phyloP scores from a whole-genome alignment of 1,284 basidiomycete genomes.

The Apiotrichum brassicae region DNA sequence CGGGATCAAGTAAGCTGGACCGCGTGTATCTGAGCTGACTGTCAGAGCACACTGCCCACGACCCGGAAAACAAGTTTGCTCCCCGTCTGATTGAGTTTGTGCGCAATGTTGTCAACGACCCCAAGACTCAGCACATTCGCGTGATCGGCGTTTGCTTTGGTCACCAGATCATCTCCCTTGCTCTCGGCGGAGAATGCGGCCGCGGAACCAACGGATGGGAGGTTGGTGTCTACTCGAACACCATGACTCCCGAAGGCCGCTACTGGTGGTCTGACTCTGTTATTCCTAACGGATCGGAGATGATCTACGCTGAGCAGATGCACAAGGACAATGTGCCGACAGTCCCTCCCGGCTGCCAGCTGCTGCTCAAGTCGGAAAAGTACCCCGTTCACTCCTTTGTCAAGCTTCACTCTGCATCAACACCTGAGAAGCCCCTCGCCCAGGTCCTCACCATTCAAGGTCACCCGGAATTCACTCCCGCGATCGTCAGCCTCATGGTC shows the following conservation, averaged over 20 bases:
- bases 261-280: slow-evolving; percentile 46
- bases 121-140: slow-evolving; percentile 30
- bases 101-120: slow-evolving; percentile 22
- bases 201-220: slow-evolving; percentile 51
- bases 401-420: slow-evolving; percentile 44
- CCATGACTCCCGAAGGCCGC: slow-evolving; percentile 47
- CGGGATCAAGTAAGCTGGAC: slow-evolving; percentile 47
- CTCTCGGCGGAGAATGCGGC: slow-evolving; percentile 48
- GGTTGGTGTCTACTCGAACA: slow-evolving; percentile 47
- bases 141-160: slow-evolving; percentile 51
- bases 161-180: slow-evolving; percentile 51
- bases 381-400: slow-evolving; percentile 51
- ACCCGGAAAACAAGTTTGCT: slow-evolving; percentile 31
- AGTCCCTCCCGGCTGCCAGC: slow-evolving; percentile 46
- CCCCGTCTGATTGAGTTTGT: slow-evolving; percentile 34
- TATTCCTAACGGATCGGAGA: slow-evolving; percentile 32
- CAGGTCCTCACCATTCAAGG: slow-evolving; percentile 49
- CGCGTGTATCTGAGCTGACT: not conserved
- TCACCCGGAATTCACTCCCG: slow-evolving; percentile 52
- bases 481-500: slow-evolving; percentile 49
- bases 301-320: slow-evolving; percentile 51
- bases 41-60: slow-evolving; percentile 40
- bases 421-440: slow-evolving; percentile 37
- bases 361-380: slow-evolving; percentile 46
- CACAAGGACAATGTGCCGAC: slow-evolving; percentile 50